Base-by-base conservation (phyloP, 441 rosid species). In the Pelargonium australe region DNA sequence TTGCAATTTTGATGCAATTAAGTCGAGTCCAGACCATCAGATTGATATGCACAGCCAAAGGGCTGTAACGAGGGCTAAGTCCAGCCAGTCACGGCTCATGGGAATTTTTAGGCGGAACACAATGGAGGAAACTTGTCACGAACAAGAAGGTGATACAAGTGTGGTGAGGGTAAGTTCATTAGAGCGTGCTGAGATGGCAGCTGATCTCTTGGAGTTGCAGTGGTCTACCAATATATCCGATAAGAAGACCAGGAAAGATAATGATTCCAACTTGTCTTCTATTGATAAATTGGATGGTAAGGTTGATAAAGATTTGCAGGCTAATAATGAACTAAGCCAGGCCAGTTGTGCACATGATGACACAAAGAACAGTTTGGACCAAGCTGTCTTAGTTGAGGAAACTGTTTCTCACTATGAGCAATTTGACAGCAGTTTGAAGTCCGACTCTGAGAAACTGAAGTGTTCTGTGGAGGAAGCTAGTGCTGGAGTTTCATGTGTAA, bases 151-250 rank as follows among this genome's bases (percentile, higher is more conserved):
- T 70, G 80, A 74, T 68, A 47, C 71, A 25, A 74, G 68, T 4
- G 28, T 78, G 65, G 65, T n/a, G 19, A 83, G 88, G 67, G 72
- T 69, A 23, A 84, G 69, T 72, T 84, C 96, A 1, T 75, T 89
- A 81, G 95, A 95, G 71, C 73, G 89, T 49, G 97, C 98, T 49
- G 92, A 92, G 84, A 70, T 87, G 68, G 97, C 96, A 10, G 92
- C 98, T 68, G 74, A 92, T 70, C 86, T 92, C 0, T 81, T 92
- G 86, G 98, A 95, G 53, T 80, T 87, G 76, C 84, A 81, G 67
- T 91, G 99, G 99, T 91, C 97, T 69, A 91, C 96, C 19, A 87
- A 82, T 82, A 80, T 91, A 14, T 75, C 85, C 69, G 73, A 88
- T 16, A 69, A 74, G 67, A 81, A 72, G 72, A 31, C 71, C 17